These are phyloP conservation scores for Syzygium malaccense DNA, from an alignment of 441 rosid genomes.

Conservation along the genomic window DNA sequence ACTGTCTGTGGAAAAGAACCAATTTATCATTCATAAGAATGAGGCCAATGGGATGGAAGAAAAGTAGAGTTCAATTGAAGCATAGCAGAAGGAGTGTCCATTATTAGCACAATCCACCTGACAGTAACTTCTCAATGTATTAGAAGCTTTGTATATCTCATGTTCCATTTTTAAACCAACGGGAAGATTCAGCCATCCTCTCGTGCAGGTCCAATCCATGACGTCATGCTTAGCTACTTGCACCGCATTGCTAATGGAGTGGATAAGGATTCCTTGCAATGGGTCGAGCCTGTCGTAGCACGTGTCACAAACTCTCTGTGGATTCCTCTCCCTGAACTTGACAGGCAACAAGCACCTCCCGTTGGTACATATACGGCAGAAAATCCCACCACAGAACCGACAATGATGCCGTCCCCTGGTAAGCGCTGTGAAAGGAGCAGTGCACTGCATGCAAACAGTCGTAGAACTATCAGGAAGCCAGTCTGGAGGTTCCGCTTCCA, in stretches of 20 bases:
- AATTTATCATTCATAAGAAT: background rate
- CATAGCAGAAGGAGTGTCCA: background rate
- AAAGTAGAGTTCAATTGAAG: background rate
- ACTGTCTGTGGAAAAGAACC: background rate
- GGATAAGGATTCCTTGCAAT: slow-evolving; percentile 68
- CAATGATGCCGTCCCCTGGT: slow-evolving; percentile 97
- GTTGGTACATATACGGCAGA: slow-evolving; percentile 73
- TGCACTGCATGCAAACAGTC: slow-evolving; percentile 73
- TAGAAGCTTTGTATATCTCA: slow-evolving; percentile 91
- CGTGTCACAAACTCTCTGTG: slow-evolving; percentile 90
- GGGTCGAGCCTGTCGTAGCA: slow-evolving; percentile 98
- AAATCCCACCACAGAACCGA: slow-evolving; percentile 90
- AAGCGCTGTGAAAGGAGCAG: slow-evolving; percentile 66
- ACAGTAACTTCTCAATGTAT: slow-evolving; percentile 65
- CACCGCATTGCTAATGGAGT: slow-evolving; percentile 78
- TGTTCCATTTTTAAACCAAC: slow-evolving; percentile 92
- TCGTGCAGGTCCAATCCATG: slow-evolving; percentile 81
- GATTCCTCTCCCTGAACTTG: slow-evolving; percentile 81
- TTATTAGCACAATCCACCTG: slow-evolving; percentile 40
- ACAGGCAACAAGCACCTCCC: slow-evolving; percentile 81
- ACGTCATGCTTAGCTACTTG: slow-evolving; percentile 97
- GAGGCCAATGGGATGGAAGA: background rate
- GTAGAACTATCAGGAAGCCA: slow-evolving; percentile 94
- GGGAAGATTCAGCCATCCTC: slow-evolving; percentile 97
- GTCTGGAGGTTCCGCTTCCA: slow-evolving; percentile 90